phyloP scores from a whole-genome alignment of 1,139 yeast genomes.

The Saccharomyces hybrid region DNA sequence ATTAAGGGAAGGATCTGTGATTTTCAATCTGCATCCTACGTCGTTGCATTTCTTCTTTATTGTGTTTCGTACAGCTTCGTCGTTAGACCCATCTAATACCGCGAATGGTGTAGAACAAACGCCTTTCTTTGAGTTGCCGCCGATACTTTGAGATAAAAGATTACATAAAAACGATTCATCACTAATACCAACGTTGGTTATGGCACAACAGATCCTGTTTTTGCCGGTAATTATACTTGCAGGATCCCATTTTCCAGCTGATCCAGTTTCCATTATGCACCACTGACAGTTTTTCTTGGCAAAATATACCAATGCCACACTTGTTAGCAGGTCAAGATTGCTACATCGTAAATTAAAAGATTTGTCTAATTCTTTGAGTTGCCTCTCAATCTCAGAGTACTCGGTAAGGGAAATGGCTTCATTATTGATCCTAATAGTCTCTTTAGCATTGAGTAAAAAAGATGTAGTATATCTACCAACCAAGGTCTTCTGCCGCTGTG shows the following conservation, averaged over 20 bases:
- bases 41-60: neutral
- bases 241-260: conserved; percentile 84
- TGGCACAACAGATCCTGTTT: conserved; percentile 54
- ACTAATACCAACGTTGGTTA: conserved; percentile 79
- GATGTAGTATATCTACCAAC: conserved; percentile 82
- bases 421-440: conserved; percentile 63
- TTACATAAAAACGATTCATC: conserved; percentile 71
- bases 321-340: conserved; percentile 79
- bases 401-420: conserved; percentile 42
- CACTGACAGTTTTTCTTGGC: conserved; percentile 49
- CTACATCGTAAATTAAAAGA: conserved; percentile 53
- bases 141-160: conserved; percentile 55
- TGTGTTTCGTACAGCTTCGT: neutral
- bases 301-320: conserved; percentile 74
- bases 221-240: conserved; percentile 54
- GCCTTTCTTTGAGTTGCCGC: conserved; percentile 48
- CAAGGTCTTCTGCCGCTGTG: conserved; percentile 19
- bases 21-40: conserved; percentile 19
- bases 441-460: conserved; percentile 64
- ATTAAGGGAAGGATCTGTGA: conserved; percentile 24
- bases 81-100: neutral
- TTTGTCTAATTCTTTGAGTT: conserved; percentile 31
- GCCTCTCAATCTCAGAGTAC: conserved; percentile 41
- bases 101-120: conserved; percentile 49
- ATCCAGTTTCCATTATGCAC: conserved; percentile 82